Evolutionary conservation across 2,329 filamentous ascomycete genomes (phyloP).

Genomic region (Pestalotiopsis sp.): DNA sequence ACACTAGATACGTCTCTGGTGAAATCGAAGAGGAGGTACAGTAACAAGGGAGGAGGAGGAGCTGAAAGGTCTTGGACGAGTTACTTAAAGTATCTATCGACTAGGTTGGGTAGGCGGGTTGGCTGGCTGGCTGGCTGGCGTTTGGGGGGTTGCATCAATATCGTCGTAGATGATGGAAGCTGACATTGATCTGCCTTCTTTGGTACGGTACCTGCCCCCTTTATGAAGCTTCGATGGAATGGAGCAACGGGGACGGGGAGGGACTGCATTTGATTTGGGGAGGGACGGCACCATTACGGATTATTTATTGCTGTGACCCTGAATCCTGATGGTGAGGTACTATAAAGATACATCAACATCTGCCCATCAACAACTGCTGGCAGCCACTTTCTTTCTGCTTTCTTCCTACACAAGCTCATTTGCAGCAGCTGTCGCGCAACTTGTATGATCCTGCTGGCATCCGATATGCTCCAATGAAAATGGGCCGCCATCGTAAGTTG

Average conservation of each 20-base stretch:
- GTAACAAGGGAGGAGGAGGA: background rate
- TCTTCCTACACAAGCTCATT: background rate
- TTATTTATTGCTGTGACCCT: background rate
- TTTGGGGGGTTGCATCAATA: slow-evolving; percentile 9
- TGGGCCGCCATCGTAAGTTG: background rate
- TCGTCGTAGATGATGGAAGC: slow-evolving; percentile 5
- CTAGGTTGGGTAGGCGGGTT: background rate
- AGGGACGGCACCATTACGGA: background rate
- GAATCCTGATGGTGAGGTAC: background rate
- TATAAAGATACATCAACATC: background rate
- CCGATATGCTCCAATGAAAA: background rate
- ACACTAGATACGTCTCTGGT: background rate
- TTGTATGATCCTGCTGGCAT: background rate
- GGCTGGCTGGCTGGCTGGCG: background rate
- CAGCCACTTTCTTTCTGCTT: background rate
- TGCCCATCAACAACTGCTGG: background rate
- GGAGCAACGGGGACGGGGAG: background rate
- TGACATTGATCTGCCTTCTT: background rate
- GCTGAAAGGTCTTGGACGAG: background rate
- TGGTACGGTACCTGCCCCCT: background rate
- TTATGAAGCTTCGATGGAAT: background rate
- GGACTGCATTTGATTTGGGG: background rate
- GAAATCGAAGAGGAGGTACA: background rate
- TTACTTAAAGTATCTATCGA: background rate
- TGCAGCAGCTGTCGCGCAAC: slow-evolving; percentile 2